These are phyloP conservation scores for Fusarium tanahbumbuense DNA, from an alignment of 2,329 filamentous ascomycete species.

Conservation along the genomic window DNA sequence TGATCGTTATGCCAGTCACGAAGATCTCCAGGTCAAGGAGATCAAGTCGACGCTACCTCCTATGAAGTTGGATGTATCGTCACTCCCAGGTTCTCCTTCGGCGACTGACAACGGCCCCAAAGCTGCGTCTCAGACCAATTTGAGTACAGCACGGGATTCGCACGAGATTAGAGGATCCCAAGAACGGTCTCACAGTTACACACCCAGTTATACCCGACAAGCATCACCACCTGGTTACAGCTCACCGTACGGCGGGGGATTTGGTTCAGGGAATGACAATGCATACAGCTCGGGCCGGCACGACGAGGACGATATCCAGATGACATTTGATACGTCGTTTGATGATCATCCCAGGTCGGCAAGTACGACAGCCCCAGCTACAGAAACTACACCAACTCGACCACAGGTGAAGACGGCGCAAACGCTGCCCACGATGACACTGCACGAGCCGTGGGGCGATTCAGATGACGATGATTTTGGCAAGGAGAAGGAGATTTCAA, in stretches of 20 bases:
- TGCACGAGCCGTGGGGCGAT: slow-evolving; percentile 76
- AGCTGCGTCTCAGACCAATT: slow-evolving; percentile 32
- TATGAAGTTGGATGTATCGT: slow-evolving; percentile 78
- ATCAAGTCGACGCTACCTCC: slow-evolving; percentile 89
- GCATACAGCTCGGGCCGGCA: slow-evolving; percentile 45
- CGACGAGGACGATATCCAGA: slow-evolving; percentile 67
- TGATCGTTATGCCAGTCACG: slow-evolving; percentile 59
- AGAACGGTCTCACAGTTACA: slow-evolving; percentile 40
- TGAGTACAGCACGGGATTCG: slow-evolving; percentile 36
- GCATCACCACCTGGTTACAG: slow-evolving; percentile 33
- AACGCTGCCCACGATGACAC: slow-evolving; percentile 62
- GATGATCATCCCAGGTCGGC: slow-evolving; percentile 50
- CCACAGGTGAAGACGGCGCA: slow-evolving; percentile 54
- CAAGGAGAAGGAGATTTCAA: slow-evolving; percentile 78
- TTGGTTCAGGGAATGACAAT: slow-evolving; percentile 27
- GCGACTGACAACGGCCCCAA: slow-evolving; percentile 37
- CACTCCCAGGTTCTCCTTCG: slow-evolving; percentile 44
- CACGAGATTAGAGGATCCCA: slow-evolving; percentile 41
- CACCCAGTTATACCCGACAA: slow-evolving; percentile 40
- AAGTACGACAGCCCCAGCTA: slow-evolving; percentile 43
- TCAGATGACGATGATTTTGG: slow-evolving; percentile 76
- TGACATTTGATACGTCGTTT: slow-evolving; percentile 78
- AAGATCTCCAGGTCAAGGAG: slow-evolving; percentile 75
- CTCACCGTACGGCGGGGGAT: slow-evolving; percentile 37
- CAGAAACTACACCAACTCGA: slow-evolving; percentile 47